Evolutionary conservation across 352 stramenopile genomes (phyloP).

Genomic region (Globisporangium recalcitrans): DNA sequence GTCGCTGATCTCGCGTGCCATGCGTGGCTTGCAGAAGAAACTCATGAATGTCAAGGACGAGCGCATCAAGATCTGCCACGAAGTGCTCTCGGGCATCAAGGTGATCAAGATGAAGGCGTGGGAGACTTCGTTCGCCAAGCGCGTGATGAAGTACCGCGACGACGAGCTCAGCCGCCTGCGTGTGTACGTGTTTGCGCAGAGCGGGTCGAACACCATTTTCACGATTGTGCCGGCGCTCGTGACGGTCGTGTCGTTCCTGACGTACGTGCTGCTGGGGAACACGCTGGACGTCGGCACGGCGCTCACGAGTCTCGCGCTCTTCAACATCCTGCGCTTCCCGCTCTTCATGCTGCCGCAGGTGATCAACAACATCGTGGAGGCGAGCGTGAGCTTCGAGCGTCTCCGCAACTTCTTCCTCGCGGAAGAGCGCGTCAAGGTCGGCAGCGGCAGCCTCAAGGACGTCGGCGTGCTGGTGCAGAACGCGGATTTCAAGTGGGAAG

Average conservation of each 20-base stretch:
- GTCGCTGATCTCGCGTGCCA: conserved; percentile 63
- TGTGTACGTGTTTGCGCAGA: conserved; percentile 38
- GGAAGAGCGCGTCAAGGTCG: conserved; percentile 65
- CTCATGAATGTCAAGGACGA: conserved; percentile 88
- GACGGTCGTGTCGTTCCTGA: conserved; percentile 86
- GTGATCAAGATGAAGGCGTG: conserved; percentile 90
- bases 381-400: conserved; percentile 58
- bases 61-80: conserved; percentile 91
- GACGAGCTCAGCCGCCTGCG: conserved; percentile 35
- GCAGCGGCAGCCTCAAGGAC: conserved; percentile 71
- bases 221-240: conserved; percentile 91
- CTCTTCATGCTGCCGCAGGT: conserved; percentile 94
- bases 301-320: conserved; percentile 91
- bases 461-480: conserved; percentile 44
- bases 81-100: conserved; percentile 88
- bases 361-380: conserved; percentile 93
- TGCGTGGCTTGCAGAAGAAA: conserved; percentile 72
- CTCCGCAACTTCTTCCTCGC: conserved; percentile 64
- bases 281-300: conserved; percentile 89
- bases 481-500: conserved; percentile 68
- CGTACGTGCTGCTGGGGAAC: conserved; percentile 78
- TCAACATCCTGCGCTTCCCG: conserved; percentile 95
- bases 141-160: conserved; percentile 34
- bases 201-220: conserved; percentile 58
- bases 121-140: conserved; percentile 39